Evolutionary conservation across 345 rosid species (phyloP).

Genomic region (Conringia planisiliqua): DNA sequence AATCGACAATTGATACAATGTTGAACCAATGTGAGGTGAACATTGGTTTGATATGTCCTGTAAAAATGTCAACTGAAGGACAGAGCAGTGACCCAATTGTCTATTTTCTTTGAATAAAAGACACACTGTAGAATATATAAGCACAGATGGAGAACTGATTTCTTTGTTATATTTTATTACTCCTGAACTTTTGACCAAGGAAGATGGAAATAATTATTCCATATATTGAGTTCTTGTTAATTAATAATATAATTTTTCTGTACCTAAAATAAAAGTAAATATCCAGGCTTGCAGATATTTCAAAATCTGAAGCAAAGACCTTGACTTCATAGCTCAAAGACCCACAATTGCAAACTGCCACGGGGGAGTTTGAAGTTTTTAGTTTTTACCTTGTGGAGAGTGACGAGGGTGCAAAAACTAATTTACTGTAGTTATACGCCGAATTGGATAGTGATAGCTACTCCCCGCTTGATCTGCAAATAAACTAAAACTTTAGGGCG

Average conservation of each 20-base stretch:
- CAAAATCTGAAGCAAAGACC: slow-evolving; percentile 1
- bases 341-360: neutral
- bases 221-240: no score
- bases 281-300: slow-evolving; percentile 18
- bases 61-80: neutral
- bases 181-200: neutral
- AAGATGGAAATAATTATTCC: neutral
- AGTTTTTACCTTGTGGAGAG: neutral
- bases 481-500: neutral
- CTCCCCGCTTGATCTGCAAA: neutral
- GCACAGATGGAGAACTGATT: neutral
- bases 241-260: no score
- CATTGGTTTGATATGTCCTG: neutral
- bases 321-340: slow-evolving; percentile 7
- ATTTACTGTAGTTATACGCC: neutral
- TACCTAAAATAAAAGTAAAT: neutral
- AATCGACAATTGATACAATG: no score
- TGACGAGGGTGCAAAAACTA: neutral
- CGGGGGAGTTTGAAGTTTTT: neutral
- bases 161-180: neutral
- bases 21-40: neutral
- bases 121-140: neutral
- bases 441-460: neutral
- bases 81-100: neutral
- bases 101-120: neutral